Conservation (phyloP, 192 early-diverging fungal species). For the Podochytrium sp. region DNA sequence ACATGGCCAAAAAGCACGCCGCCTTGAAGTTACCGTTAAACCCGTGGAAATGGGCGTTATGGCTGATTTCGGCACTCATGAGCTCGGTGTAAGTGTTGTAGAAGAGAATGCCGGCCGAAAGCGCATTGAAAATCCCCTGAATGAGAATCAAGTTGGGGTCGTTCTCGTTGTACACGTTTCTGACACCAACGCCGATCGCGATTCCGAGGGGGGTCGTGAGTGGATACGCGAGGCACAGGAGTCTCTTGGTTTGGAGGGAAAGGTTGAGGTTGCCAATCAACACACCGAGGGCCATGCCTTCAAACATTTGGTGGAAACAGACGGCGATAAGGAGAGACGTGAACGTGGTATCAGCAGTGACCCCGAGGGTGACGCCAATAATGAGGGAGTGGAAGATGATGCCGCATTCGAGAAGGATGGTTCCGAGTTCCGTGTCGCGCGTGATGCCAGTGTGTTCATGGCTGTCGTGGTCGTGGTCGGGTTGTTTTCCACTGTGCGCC, state of each 20-base stretch:
- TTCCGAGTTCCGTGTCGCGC: not conserved
- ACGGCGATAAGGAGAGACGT: constrained; percentile 50
- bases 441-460: not conserved
- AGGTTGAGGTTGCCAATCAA: constrained; percentile 19
- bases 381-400: constrained; percentile 53
- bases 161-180: constrained; percentile 59
- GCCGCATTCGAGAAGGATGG: constrained; percentile 48
- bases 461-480: not conserved
- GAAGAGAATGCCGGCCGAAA: constrained; percentile 83
- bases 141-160: constrained; percentile 58
- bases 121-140: constrained; percentile 75
- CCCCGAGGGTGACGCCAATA: constrained; percentile 39
- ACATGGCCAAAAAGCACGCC: constrained; percentile 66
- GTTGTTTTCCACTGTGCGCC: not conserved
- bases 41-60: constrained; percentile 55
- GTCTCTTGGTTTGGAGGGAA: not conserved
- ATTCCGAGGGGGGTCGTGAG: constrained; percentile 85
- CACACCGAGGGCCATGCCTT: constrained; percentile 42
- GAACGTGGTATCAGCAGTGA: constrained; percentile 34
- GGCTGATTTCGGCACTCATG: constrained; percentile 72
- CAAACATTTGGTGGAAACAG: constrained; percentile 52
- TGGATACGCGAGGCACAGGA: constrained; percentile 54
- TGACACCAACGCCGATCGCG: constrained; percentile 74
- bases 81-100: constrained; percentile 78
- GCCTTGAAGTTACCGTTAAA: constrained; percentile 43